These are phyloP conservation scores for Cytospora leucostoma DNA, from an alignment of 2,329 filamentous ascomycete genomes.

Conservation along the genomic window DNA sequence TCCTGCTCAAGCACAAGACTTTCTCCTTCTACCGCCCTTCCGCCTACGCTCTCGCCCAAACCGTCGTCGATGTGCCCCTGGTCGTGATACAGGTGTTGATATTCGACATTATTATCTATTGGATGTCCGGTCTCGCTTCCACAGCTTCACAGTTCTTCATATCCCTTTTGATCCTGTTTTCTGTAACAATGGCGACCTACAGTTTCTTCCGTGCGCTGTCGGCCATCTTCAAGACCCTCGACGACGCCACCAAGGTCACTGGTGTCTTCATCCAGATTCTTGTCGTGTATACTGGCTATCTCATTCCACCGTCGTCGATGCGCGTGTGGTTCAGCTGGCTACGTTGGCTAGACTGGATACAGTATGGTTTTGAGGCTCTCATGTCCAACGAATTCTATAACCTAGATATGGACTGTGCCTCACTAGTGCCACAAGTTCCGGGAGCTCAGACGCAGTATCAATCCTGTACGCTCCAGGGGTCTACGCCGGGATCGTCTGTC, in stretches of 20 bases:
- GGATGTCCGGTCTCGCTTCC: slow-evolving; percentile 59
- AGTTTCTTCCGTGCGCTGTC: slow-evolving; percentile 52
- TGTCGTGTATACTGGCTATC: slow-evolving; percentile 65
- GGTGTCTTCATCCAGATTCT: slow-evolving; percentile 44
- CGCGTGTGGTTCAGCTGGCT: slow-evolving; percentile 65
- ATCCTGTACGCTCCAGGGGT: slow-evolving; percentile 43
- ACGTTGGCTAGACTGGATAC: slow-evolving; percentile 66
- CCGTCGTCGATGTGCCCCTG: slow-evolving; percentile 57
- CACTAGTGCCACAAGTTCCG: slow-evolving; percentile 53
- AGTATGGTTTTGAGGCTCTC: slow-evolving; percentile 69
- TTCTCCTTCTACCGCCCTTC: slow-evolving; percentile 62
- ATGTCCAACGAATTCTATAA: slow-evolving; percentile 70
- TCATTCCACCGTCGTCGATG: slow-evolving; percentile 63
- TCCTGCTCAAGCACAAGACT: slow-evolving; percentile 59
- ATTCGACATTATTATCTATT: slow-evolving; percentile 63
- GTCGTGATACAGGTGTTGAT: slow-evolving; percentile 58
- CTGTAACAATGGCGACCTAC: slow-evolving; percentile 47
- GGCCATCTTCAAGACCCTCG: slow-evolving; percentile 57
- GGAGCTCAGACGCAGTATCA: slow-evolving; percentile 28
- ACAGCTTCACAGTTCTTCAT: slow-evolving; percentile 51
- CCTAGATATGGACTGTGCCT: slow-evolving; percentile 53
- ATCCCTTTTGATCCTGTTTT: slow-evolving; percentile 61
- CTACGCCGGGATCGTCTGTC: slow-evolving; percentile 47
- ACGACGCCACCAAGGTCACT: slow-evolving; percentile 59
- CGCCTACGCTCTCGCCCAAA: slow-evolving; percentile 59